Evolutionary conservation across 2,329 filamentous ascomycete genomes (phyloP), one percentile per base, ranked within the genome.

Genomic region (Teratosphaeria viscida): DNA sequence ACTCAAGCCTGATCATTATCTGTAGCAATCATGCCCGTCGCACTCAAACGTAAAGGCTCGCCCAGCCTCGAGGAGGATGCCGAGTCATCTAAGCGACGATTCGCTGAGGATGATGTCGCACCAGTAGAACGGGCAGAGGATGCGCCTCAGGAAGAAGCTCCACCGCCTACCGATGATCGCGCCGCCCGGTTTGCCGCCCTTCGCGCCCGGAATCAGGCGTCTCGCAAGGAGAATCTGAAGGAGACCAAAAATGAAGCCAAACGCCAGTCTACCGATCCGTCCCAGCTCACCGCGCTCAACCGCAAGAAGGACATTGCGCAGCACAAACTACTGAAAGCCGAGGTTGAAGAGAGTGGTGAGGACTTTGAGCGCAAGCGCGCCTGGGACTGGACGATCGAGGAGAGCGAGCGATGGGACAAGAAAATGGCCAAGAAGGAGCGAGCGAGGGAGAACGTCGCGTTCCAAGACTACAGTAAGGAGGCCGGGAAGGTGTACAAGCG

Each of bases 301-400:
- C 88, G 92, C 63, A 90, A 91, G 70, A 89, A 90, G 68, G 92
- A 90, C 59, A 86, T 94, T 65, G 92, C 94, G 23, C 86, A 88
- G 5, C 90, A 96, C 73, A 99, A 97, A 71, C 84, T 99, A 0
- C 82, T 96, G 52, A 96, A 96, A 78, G 90, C 91, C 3, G 91
- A 96, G 68, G 86, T 91, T 1, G 89, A 92, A 73, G 90, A 89
- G 19, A 79, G 82, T 0, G 91, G 91, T 37, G 90, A 89, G 59
- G 94, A 97, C 74, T 99, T 97, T 71, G 94, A 99, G 80, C 89
- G 94, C 66, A 96, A 97, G 77, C 86, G 94, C 49, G 94, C 94
- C 1, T 99, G 94, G 94, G 94, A 97, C 77, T 99, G 94, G 89
- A 99, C 94, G 0, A 79, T 92, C 6, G 94, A 99, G 64, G 94